Percentiles rank a stretch among this genome's conserved stretches.
phyloP scores from a whole-genome alignment of 2,329 filamentous ascomycete genomes.

The Trichoderma arundinaceum region DNA sequence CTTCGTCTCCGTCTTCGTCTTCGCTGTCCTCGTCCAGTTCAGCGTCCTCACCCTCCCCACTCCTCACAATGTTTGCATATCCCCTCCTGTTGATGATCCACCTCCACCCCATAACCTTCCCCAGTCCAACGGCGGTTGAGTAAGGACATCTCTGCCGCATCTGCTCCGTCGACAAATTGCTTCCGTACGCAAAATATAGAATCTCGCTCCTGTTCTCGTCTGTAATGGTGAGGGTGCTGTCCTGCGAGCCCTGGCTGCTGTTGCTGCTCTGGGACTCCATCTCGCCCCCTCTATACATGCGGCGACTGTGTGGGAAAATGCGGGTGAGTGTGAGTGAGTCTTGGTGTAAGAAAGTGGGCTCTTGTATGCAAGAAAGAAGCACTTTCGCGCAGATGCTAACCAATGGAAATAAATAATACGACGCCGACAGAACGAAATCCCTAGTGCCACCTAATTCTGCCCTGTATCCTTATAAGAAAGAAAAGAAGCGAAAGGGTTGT shows the following conservation, averaged over 20 bases:
- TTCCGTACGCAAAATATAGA: conserved; percentile 74
- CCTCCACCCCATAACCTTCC: conserved; percentile 59
- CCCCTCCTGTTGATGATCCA: conserved; percentile 73
- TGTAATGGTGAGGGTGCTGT: conserved; percentile 45
- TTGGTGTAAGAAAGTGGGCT: not conserved
- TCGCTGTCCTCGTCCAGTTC: not conserved
- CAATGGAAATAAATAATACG: no score
- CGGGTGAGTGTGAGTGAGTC: not conserved
- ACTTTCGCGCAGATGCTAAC: no score
- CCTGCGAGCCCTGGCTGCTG: conserved; percentile 45
- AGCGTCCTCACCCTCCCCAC: conserved; percentile 26
- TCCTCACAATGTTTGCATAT: conserved; percentile 68
- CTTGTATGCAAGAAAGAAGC: no score
- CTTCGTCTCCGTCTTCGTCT: not conserved
- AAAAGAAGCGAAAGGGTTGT: no score
- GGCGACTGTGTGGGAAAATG: not conserved
- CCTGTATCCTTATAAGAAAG: no score
- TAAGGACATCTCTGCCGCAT: conserved; percentile 67
- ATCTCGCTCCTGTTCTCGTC: conserved; percentile 45
- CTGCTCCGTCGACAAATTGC: conserved; percentile 69
- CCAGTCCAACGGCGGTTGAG: conserved; percentile 62
- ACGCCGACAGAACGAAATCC: no score
- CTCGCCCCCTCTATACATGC: not conserved
- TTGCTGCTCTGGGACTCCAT: conserved; percentile 43
- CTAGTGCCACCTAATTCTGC: no score